These are phyloP conservation scores for Glebionis coronaria DNA, from an alignment of 129 eudicot species.

Conservation along the genomic window DNA sequence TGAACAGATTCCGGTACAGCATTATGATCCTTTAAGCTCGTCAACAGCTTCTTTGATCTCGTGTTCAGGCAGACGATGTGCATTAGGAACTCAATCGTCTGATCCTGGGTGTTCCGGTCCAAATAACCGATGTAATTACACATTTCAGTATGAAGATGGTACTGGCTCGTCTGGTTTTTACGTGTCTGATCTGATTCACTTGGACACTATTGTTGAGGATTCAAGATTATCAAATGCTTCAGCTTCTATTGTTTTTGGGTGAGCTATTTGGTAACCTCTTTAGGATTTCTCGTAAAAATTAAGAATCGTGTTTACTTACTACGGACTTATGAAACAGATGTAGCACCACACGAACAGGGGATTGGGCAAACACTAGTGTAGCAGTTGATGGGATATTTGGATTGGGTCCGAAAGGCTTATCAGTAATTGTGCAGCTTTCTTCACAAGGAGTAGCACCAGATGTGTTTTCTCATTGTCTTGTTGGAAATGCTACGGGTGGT, in stretches of 20 bases:
- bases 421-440: constrained; percentile 83
- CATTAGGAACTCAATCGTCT: too few species aligned
- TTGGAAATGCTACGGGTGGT: too few species aligned
- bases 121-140: constrained; percentile 68
- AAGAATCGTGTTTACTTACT: constrained; percentile 24
- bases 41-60: constrained; percentile 57
- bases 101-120: constrained; percentile 51
- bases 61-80: too few species aligned
- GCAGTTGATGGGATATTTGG: constrained; percentile 98
- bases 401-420: constrained; percentile 90
- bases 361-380: constrained; percentile 71
- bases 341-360: too few species aligned
- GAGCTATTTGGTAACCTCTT: constrained; percentile 24
- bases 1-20: constrained; percentile 67
- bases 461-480: too few species aligned
- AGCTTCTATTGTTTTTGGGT: constrained; percentile 86
- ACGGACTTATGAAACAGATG: too few species aligned
- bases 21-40: constrained; percentile 77
- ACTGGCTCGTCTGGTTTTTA: constrained; percentile 91
- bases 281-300: constrained; percentile 13
- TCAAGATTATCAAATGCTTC: constrained; percentile 54
- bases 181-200: constrained; percentile 63
- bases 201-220: too few species aligned
- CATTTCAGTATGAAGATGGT: constrained; percentile 92
- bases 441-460: too few species aligned